phyloP scores from a whole-genome alignment of 139 green algal species.

The Nannochloris sp. region DNA sequence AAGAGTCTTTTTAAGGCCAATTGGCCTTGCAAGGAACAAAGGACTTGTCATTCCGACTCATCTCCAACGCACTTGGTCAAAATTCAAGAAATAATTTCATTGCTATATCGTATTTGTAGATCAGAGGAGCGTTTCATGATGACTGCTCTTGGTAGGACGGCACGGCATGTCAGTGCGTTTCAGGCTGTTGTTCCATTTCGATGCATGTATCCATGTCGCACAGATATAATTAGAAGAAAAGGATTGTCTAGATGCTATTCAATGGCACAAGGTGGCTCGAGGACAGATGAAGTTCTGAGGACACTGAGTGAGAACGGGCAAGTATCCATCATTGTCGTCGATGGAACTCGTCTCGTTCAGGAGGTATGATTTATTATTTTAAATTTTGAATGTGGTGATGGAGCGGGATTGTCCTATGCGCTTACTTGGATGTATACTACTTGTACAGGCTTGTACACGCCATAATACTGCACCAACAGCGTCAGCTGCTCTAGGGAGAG shows the following conservation, averaged over 20 bases:
- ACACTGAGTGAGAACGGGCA: constrained; percentile 42
- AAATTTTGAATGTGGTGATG: background rate
- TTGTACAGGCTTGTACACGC: constrained; percentile 10
- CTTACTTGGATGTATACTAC: background rate
- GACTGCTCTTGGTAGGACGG: too few species aligned
- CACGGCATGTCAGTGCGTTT: too few species aligned
- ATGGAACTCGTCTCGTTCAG: constrained; percentile 63
- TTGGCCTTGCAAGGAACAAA: too few species aligned
- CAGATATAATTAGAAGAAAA: too few species aligned
- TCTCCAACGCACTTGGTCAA: too few species aligned
- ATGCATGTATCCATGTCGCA: too few species aligned
- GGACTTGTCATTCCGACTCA: too few species aligned
- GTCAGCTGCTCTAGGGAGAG: constrained; percentile 70
- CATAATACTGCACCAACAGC: constrained; percentile 70
- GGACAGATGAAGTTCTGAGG: constrained; percentile 5
- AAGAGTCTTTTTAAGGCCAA: too few species aligned
- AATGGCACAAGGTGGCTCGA: background rate
- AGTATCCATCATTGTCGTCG: constrained; percentile 54
- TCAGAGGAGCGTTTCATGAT: too few species aligned
- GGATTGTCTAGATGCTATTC: background rate
- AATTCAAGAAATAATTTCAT: too few species aligned
- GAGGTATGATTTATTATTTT: constrained; percentile 41
- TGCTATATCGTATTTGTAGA: too few species aligned
- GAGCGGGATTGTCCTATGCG: background rate
- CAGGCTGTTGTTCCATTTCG: too few species aligned